These are phyloP conservation scores for Lentinula aciculospora DNA, from an alignment of 768 basidiomycete genomes.

Conservation along the genomic window DNA sequence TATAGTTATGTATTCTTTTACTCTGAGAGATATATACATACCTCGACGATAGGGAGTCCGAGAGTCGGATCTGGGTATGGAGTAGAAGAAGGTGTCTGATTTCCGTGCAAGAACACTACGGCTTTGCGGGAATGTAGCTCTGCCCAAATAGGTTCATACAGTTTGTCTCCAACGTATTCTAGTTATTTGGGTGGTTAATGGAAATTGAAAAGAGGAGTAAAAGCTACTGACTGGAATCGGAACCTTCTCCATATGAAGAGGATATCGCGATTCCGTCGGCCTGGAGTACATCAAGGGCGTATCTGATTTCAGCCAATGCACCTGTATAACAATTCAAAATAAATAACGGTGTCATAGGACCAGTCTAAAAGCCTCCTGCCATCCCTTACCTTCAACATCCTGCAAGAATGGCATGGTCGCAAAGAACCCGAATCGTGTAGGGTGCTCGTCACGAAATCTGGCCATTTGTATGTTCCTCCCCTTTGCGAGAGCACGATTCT, in stretches of 20 bases:
- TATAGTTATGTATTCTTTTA: not conserved
- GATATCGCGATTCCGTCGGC: constrained; percentile 63
- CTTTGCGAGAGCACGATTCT: constrained; percentile 37
- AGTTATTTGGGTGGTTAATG: not conserved
- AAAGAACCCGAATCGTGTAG: constrained; percentile 64
- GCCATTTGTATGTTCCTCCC: constrained; percentile 42
- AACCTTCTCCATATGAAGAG: constrained; percentile 60
- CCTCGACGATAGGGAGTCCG: constrained; percentile 67
- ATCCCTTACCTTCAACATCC: constrained; percentile 55
- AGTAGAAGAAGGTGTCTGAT: constrained; percentile 57
- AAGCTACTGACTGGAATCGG: constrained; percentile 37
- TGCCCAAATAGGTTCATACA: constrained; percentile 64
- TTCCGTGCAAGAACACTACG: constrained; percentile 70
- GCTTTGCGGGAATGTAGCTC: constrained; percentile 55
- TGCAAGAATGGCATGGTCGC: constrained; percentile 57
- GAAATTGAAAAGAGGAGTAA: not conserved
- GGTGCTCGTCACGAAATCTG: constrained; percentile 41
- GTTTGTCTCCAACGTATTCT: constrained; percentile 66
- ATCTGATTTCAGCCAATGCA: constrained; percentile 52
- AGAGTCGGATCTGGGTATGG: constrained; percentile 59
- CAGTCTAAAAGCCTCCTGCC: not conserved
- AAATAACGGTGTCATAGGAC: not conserved
- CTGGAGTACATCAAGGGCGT: constrained; percentile 52
- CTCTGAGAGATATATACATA: constrained; percentile 17
- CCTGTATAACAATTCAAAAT: constrained; percentile 27